A percentile compares a stretch with the other conserved stretches of the same genome.
phyloP scores from a whole-genome alignment of 2,329 filamentous ascomycete genomes.

The Capronia coronata region DNA sequence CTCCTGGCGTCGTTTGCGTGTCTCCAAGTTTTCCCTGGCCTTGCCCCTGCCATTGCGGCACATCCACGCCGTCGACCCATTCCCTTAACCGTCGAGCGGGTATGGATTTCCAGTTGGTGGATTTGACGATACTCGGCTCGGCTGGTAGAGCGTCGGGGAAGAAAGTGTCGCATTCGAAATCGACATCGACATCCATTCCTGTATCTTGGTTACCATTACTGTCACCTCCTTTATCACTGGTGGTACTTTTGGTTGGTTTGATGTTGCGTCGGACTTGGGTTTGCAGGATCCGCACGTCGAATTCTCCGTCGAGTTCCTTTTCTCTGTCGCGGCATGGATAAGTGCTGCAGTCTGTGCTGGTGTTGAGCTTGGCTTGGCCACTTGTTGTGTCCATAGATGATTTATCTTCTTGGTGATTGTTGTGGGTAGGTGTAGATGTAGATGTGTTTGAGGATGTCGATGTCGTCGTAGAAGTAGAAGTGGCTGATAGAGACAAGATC shows the following conservation, averaged over 20 bases:
- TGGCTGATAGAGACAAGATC: slow-evolving; percentile 46
- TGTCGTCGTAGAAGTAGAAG: not conserved
- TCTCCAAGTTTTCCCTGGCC: not conserved
- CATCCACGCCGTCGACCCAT: slow-evolving; percentile 11
- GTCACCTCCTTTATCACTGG: not conserved
- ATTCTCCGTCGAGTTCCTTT: not conserved
- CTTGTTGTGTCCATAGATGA: too few relatives aligned
- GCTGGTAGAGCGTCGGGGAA: slow-evolving; percentile 36
- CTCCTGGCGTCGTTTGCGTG: slow-evolving; percentile 1
- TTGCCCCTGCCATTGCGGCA: slow-evolving; percentile 25
- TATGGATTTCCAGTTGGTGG: slow-evolving; percentile 13
- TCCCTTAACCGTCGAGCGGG: slow-evolving; percentile 3
- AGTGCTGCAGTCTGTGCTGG: too few relatives aligned
- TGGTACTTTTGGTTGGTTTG: not conserved
- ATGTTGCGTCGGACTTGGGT: slow-evolving; percentile 28
- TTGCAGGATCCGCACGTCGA: slow-evolving; percentile 29
- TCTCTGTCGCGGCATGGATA: slow-evolving; percentile 7
- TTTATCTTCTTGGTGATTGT: too few relatives aligned
- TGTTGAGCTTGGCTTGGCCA: too few relatives aligned
- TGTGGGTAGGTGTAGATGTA: too few relatives aligned
- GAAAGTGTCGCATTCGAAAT: slow-evolving; percentile 45
- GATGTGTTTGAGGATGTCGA: not conserved
- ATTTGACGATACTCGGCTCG: slow-evolving; percentile 25
- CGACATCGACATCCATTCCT: slow-evolving; percentile 14
- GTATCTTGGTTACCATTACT: too few relatives aligned